Percentiles rank a stretch among this genome's conserved stretches.
Conservation (phyloP, 148 eudicot genomes). For the Arctostaphylos glauca region DNA sequence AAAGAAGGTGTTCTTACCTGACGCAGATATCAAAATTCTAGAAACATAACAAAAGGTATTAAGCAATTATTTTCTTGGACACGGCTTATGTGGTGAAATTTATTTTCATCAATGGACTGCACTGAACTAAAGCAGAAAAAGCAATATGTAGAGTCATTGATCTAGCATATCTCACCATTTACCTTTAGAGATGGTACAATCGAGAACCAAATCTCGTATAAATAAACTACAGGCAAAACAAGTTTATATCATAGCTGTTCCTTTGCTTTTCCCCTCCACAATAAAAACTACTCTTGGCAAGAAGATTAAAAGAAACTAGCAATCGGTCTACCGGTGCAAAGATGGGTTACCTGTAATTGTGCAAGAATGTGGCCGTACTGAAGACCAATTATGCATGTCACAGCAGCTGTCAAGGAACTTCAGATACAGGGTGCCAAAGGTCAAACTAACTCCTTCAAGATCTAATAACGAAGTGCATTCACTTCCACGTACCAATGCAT, state of each 20-base stretch:
- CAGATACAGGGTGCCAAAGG: slow-evolving; percentile 9
- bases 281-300: neutral
- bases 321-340: neutral
- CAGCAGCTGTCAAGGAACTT: slow-evolving; percentile 77
- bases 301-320: neutral
- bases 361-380: slow-evolving; percentile 78
- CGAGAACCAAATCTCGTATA: neutral
- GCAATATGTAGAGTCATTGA: neutral
- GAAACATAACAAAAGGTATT: neutral
- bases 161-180: neutral
- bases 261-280: neutral
- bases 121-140: neutral
- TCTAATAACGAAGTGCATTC: neutral
- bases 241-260: neutral
- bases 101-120: neutral
- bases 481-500: neutral
- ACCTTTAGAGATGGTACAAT: no score
- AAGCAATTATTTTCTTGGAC: neutral
- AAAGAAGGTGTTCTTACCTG: neutral
- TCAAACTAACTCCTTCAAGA: slow-evolving; percentile 3
- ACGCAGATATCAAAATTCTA: neutral
- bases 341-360: slow-evolving; percentile 52
- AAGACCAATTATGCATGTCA: slow-evolving; percentile 72
- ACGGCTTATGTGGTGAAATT: neutral
- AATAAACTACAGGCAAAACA: neutral